Evolutionary conservation across 2,329 filamentous ascomycete species (phyloP).

Genomic region (Clarireedia monteithiana): DNA sequence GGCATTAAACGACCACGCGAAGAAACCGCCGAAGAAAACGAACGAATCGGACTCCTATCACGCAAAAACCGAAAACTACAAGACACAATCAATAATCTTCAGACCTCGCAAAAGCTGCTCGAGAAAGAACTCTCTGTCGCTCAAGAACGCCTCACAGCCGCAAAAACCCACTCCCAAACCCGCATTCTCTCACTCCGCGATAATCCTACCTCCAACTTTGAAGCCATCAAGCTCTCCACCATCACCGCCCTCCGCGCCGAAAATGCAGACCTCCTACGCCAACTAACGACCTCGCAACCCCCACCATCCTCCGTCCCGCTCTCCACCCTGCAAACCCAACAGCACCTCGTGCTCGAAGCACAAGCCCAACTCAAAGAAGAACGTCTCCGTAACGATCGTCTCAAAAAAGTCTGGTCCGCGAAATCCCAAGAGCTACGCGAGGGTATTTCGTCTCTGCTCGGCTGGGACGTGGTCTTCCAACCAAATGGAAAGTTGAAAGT

Average conservation of each 20-base stretch:
- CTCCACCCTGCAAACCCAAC: conserved; percentile 66
- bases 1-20: conserved; percentile 59
- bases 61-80: conserved; percentile 84
- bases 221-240: conserved; percentile 76
- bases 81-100: conserved; percentile 61
- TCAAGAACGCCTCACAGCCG: conserved; percentile 62
- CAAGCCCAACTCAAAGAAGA: conserved; percentile 61
- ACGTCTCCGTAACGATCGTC: conserved; percentile 74
- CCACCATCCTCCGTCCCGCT: conserved; percentile 51
- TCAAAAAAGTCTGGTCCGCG: conserved; percentile 86
- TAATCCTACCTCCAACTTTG: conserved; percentile 84
- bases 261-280: conserved; percentile 72
- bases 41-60: conserved; percentile 73
- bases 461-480: conserved; percentile 92
- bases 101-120: conserved; percentile 63
- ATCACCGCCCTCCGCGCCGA: conserved; percentile 72
- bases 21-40: conserved; percentile 46
- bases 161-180: conserved; percentile 61
- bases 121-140: conserved; percentile 68
- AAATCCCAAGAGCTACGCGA: conserved; percentile 95
- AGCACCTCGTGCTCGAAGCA: conserved; percentile 66
- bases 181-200: conserved; percentile 78
- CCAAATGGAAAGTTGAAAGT: conserved; percentile 95
- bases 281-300: conserved; percentile 46
- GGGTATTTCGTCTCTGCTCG: conserved; percentile 82